Conservation (phyloP, 2,329 filamentous ascomycete species). For the Alternaria alternata region DNA sequence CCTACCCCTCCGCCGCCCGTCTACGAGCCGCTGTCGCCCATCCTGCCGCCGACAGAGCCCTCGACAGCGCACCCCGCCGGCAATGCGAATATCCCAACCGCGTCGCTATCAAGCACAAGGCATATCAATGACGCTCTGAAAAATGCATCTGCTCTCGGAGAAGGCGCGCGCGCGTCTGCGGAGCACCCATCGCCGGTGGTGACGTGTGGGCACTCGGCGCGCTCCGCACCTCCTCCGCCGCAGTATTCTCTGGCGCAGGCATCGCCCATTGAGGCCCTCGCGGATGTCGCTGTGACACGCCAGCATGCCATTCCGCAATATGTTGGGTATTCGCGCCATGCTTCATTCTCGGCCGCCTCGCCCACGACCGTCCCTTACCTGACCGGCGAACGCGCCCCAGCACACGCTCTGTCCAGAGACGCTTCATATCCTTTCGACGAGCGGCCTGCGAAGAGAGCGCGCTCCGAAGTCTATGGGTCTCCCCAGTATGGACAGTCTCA, state of each 20-base stretch:
- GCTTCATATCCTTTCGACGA: constrained; percentile 45
- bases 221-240: constrained; percentile 34
- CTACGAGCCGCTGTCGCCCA: constrained; percentile 49
- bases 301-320: constrained; percentile 49
- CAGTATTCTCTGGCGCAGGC: constrained; percentile 35
- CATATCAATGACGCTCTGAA: constrained; percentile 20
- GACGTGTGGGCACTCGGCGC: constrained; percentile 27
- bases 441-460: constrained; percentile 66
- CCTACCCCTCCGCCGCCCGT: constrained; percentile 43
- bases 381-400: constrained; percentile 31
- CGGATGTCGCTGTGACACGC: constrained; percentile 51
- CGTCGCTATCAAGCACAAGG: constrained; percentile 16
- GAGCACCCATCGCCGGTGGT: constrained; percentile 20
- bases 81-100: constrained; percentile 20
- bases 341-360: constrained; percentile 29
- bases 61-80: constrained; percentile 34
- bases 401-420: constrained; percentile 28
- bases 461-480: constrained; percentile 64
- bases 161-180: constrained; percentile 18
- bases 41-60: constrained; percentile 32
- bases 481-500: constrained; percentile 47
- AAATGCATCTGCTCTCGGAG: background rate
- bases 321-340: constrained; percentile 32
- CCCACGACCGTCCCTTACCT: constrained; percentile 30
- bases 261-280: constrained; percentile 55